Evolutionary conservation across 768 basidiomycete genomes (phyloP), one percentile per base, ranked within the genome.

Genomic region (Rhodotorula diobovata): DNA sequence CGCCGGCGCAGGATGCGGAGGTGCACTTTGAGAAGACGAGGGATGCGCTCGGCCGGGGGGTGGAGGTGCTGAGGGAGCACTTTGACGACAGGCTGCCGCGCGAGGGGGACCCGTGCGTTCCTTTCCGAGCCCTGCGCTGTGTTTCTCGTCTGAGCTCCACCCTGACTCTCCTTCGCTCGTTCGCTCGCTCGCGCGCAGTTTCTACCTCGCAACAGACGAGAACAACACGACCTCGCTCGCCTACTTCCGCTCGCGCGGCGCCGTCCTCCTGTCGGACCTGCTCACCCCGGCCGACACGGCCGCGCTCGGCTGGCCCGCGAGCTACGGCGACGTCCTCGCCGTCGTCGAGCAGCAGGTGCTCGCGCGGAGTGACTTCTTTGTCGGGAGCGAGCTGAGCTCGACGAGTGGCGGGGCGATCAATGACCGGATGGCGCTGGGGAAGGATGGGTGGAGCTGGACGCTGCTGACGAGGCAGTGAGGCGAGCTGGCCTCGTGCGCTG

Each of bases 121-220:
- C 20, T 2, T 20, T 34, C 16, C n/a, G n/a, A n/a, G n/a, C n/a
- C n/a, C n/a, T n/a, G n/a, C n/a, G n/a, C 18, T 39, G 45, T 21
- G 8, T 30, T 34, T n/a, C 41, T 66, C 35, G 21, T 15, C n/a
- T n/a, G n/a, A n/a, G n/a, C 14, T 23, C 35, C 10, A 11, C 4
- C 46, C 7, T 32, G 11, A 25, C 41, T 30, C 6, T 5, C 20
- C 32, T 1, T 45, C 28, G 3, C 56, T 20, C 30, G 7, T 30
- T 34, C 23, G 23, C 23, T 4, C 30, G 20, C 15, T 3, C 45
- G 5, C n/a, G 9, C 4, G 25, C 67, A 62, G 51, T 8, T 61
- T 66, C 61, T 56, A 66, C 61, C 64, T 67, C 59, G 66, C 66
- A 2, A 67, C 66, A 0, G 66, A 67, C 51, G 66, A 67, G 16